Conservation (phyloP, 495 filamentous ascomycete species). For the Penicillium simplicissimum region DNA sequence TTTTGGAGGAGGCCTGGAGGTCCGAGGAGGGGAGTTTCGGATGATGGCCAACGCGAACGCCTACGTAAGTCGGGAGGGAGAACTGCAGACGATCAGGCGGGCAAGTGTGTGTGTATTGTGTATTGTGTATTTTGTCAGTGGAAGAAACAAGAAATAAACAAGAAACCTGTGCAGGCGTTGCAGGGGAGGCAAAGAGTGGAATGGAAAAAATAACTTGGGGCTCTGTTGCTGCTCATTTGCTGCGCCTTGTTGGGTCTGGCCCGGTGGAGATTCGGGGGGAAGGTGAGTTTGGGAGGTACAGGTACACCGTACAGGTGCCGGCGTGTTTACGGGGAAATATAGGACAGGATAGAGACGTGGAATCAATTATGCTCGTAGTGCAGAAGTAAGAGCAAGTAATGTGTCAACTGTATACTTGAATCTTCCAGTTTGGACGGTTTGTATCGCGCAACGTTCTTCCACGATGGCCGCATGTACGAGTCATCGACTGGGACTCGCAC, state of each 20-base stretch:
- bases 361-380: neutral
- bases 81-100: neutral
- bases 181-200: neutral
- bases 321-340: neutral
- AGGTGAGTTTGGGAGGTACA: neutral
- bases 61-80: neutral
- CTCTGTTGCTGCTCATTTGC: slow-evolving; percentile 15
- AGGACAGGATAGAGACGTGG: neutral
- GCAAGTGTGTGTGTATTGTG: neutral
- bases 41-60: neutral
- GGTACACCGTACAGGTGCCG: neutral
- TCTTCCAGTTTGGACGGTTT: too few relatives aligned
- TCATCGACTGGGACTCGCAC: neutral
- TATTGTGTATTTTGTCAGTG: neutral
- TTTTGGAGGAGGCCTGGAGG: neutral
- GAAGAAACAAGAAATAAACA: neutral
- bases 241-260: slow-evolving; percentile 36
- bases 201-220: slow-evolving; percentile 6
- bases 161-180: neutral
- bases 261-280: slow-evolving; percentile 19
- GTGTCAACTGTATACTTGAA: too few relatives aligned
- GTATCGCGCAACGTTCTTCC: neutral
- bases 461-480: neutral
- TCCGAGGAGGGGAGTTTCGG: neutral
- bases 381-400: too few relatives aligned